Base-by-base conservation (phyloP, 164 flowering plant genomes). In the Piper longum region DNA sequence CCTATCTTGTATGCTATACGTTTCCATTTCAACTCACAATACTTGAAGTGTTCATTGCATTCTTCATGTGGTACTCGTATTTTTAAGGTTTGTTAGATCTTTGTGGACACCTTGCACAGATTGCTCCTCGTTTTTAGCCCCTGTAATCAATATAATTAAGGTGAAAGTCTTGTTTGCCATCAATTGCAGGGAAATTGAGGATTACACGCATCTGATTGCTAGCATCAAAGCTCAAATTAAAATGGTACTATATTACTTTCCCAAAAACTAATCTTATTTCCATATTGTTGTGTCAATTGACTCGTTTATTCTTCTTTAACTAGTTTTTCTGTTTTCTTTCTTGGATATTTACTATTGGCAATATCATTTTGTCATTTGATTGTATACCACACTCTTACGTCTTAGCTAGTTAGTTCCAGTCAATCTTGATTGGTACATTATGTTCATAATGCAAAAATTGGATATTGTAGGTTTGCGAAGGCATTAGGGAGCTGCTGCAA, bases 151-250 rank as follows among this genome's bases (percentile, higher is more conserved):
- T 6, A 14, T 57, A 40, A 19, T 18, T 19, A 18, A 42, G 39
- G 11, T 59, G 62, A 41, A 44, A 17, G 41, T 11, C 26, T 16
- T 17, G 60, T 59, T 66, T 2, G 18, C 55, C 45, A 60, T 59
- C 43, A 70, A 59, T 18, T 79, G 77, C 82, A 89, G 96, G 82
- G 79, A 85, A 76, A 79, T 88, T 63, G 95, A 86, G 57, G 91
- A 89, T 58, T 86, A 78, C 42, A 89, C 96, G 4, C 79, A 62
- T 14, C 71, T 73, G 43, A 82, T 92, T 69, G 93, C 91, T 57
- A 77, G 85, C n/a, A 88, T 92, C 66, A 89, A 92, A 80, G 82
- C 89, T 36, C 91, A 85, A 62, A 92, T 92, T 64, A 89, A 89
- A 80, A 57, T 89, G 93, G 98, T 92, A 85, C 52, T 77, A 54